These are phyloP conservation scores for Yamadazyma siamensis DNA, from an alignment of 1,139 yeast genomes.

Conservation along the genomic window DNA sequence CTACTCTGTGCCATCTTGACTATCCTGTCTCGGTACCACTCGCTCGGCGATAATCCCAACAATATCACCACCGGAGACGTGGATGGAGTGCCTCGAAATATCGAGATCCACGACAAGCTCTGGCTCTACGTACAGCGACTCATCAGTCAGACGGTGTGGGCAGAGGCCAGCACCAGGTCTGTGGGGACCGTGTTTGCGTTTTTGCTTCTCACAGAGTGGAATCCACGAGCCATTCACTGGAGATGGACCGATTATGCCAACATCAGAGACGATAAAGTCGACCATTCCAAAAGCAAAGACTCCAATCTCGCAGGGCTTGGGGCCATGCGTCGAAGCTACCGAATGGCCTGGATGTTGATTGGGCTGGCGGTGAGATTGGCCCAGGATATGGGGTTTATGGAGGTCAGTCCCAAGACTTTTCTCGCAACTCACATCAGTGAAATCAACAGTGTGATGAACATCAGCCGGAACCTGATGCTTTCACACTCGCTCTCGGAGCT, in stretches of 20 bases:
- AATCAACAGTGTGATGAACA: conserved; percentile 68
- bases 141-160: conserved; percentile 90
- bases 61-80: conserved; percentile 22
- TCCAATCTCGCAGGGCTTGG: conserved; percentile 70
- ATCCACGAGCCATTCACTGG: conserved; percentile 91
- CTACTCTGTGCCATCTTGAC: conserved; percentile 77
- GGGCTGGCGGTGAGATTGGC: conserved; percentile 86
- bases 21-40: conserved; percentile 72
- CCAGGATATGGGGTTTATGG: conserved; percentile 81
- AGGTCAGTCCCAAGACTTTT: conserved; percentile 67
- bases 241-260: conserved; percentile 87
- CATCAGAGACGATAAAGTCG: conserved; percentile 22
- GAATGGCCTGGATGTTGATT: conserved; percentile 92
- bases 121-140: conserved; percentile 84
- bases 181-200: conserved; percentile 86
- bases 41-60: conserved; percentile 38
- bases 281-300: conserved; percentile 17
- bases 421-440: conserved; percentile 85
- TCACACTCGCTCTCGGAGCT: conserved; percentile 64
- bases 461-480: conserved; percentile 66
- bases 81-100: conserved; percentile 40
- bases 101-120: conserved; percentile 69
- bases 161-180: conserved; percentile 85
- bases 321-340: conserved; percentile 80
- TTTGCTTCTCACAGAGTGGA: conserved; percentile 89